Conservation (phyloP, 768 basidiomycete species). For the Kwoniella shandongensis region DNA sequence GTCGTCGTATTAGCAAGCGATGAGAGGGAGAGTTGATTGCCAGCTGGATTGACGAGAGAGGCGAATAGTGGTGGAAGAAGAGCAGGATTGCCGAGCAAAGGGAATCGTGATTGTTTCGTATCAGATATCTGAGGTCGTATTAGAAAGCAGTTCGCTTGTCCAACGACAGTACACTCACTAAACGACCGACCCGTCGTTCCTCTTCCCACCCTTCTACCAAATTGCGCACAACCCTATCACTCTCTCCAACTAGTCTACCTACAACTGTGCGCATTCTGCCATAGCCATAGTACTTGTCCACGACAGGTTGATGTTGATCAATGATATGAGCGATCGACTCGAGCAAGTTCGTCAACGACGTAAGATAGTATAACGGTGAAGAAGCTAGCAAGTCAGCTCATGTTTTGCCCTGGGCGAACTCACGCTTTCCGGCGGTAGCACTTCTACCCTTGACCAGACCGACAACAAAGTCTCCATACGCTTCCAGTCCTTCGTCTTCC, state of each 20-base stretch:
- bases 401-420: slow-evolving; percentile 29
- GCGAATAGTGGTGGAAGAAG: slow-evolving; percentile 39
- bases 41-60: slow-evolving; percentile 31
- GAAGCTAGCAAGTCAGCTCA: slow-evolving; percentile 62
- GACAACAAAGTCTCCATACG: slow-evolving; percentile 89
- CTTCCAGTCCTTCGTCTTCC: slow-evolving; percentile 84
- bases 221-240: slow-evolving; percentile 75
- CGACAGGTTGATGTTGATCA: slow-evolving; percentile 94
- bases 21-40: slow-evolving; percentile 30
- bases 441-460: slow-evolving; percentile 78
- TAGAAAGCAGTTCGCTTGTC: neutral
- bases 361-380: slow-evolving; percentile 87
- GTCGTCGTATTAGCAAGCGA: slow-evolving; percentile 39
- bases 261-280: slow-evolving; percentile 84
- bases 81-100: slow-evolving; percentile 41
- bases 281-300: slow-evolving; percentile 93
- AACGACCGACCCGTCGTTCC: slow-evolving; percentile 73
- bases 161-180: slow-evolving; percentile 30
- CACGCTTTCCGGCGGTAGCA: slow-evolving; percentile 80
- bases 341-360: slow-evolving; percentile 83
- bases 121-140: slow-evolving; percentile 52
- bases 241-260: slow-evolving; percentile 71
- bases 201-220: slow-evolving; percentile 86
- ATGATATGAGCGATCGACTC: slow-evolving; percentile 94
- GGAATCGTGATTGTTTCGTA: slow-evolving; percentile 47